Evolutionary conservation across 2,329 filamentous ascomycete genomes (phyloP).

Genomic region (Xylaria sp.): DNA sequence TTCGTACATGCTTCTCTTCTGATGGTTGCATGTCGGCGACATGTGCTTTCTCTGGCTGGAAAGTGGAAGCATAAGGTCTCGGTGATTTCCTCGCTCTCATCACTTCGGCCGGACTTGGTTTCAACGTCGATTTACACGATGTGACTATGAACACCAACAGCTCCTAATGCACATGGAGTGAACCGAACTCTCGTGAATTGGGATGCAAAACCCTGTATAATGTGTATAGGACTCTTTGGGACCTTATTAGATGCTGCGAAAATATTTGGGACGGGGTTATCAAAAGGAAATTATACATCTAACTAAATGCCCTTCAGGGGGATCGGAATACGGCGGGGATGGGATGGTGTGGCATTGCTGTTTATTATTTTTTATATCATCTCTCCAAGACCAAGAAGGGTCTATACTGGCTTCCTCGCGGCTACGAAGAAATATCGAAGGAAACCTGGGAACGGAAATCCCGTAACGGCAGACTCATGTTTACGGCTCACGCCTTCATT

Average conservation of each 20-base stretch:
- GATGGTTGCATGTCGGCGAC: not conserved
- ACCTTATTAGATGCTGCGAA: slow-evolving; percentile 10
- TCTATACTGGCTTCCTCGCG: slow-evolving; percentile 4
- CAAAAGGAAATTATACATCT: slow-evolving; percentile 23
- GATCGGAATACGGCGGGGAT: slow-evolving; percentile 3
- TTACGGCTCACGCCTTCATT: slow-evolving; percentile 25
- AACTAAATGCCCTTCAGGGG: not conserved
- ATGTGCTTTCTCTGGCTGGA: not conserved
- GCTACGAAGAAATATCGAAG: slow-evolving; percentile 1
- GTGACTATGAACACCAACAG: slow-evolving; percentile 4
- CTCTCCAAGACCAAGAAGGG: not conserved
- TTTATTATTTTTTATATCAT: not conserved
- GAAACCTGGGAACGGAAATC: slow-evolving; percentile 12
- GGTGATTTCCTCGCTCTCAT: not conserved
- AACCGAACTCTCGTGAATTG: not conserved
- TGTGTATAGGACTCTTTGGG: slow-evolving; percentile 29
- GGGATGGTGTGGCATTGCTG: slow-evolving; percentile 14
- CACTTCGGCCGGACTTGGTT: not conserved
- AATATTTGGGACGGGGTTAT: slow-evolving; percentile 10
- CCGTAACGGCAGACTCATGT: slow-evolving; percentile 23
- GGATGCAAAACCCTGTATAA: slow-evolving; percentile 28
- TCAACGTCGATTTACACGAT: slow-evolving; percentile 1
- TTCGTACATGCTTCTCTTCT: slow-evolving; percentile 3
- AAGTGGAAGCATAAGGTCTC: not conserved
- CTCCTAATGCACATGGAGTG: slow-evolving; percentile 1